A percentile compares a stretch with the other conserved stretches of the same genome.
These are phyloP conservation scores for Bathelium albidoporum DNA, from an alignment of 495 filamentous ascomycete species.

Conservation along the genomic window DNA sequence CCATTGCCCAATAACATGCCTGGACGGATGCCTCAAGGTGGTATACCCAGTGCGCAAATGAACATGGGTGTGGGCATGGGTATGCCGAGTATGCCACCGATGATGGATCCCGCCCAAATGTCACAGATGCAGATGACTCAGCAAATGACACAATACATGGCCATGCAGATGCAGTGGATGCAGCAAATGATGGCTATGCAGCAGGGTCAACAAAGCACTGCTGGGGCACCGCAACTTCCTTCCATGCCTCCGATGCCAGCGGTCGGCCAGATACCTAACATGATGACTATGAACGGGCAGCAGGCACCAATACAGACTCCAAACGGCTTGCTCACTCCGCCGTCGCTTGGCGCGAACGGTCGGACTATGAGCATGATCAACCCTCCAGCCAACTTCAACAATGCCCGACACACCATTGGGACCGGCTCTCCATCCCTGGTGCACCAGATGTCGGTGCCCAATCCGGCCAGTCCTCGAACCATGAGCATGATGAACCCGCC, in stretches of 20 bases:
- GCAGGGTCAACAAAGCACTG: constrained; percentile 25
- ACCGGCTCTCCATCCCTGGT: constrained; percentile 2
- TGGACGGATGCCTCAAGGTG: constrained; percentile 14
- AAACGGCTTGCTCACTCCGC: not conserved
- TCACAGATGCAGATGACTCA: constrained; percentile 50
- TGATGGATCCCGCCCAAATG: constrained; percentile 10
- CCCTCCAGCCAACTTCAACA: constrained; percentile 6
- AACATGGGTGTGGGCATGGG: constrained; percentile 40
- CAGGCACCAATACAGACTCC: constrained; percentile 9
- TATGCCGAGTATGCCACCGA: constrained; percentile 22
- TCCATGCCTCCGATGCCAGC: constrained; percentile 2
- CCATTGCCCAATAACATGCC: constrained; percentile 27
- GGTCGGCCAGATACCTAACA: not conserved
- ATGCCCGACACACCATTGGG: constrained; percentile 6
- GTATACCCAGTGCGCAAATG: constrained; percentile 21
- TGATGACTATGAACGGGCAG: not conserved
- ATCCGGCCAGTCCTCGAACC: constrained; percentile 11
- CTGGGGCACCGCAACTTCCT: constrained; percentile 6
- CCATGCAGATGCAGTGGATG: constrained; percentile 86
- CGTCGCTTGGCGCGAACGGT: constrained; percentile 6
- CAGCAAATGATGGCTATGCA: constrained; percentile 58
- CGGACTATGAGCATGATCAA: constrained; percentile 2
- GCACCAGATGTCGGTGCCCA: not conserved
- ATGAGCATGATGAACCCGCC: constrained; percentile 23
- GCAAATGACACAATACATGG: constrained; percentile 82